Evolutionary conservation across 352 stramenopile species (phyloP).

Genomic region (Globisporangium rhizosaccharum): DNA sequence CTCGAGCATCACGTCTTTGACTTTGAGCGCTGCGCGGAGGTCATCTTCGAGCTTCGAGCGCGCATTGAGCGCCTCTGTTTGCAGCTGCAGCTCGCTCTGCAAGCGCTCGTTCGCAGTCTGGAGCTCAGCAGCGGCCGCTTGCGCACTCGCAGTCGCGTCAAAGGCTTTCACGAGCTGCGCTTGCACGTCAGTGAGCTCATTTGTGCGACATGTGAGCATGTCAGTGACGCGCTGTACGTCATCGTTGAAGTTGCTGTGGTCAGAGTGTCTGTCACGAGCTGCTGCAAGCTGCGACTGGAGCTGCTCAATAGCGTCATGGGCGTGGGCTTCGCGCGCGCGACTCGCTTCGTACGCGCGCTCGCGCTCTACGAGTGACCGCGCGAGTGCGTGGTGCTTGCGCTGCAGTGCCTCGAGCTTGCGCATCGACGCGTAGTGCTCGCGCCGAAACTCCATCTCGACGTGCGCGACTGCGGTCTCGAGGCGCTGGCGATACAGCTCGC

Average conservation of each 20-base stretch:
- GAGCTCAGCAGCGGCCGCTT: constrained; percentile 21
- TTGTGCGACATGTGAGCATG: constrained; percentile 2
- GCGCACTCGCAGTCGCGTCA: constrained; percentile 15
- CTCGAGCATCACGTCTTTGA: constrained; percentile 71
- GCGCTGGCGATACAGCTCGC: constrained; percentile 51
- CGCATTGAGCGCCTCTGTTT: constrained; percentile 15
- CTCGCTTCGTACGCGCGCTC: constrained; percentile 34
- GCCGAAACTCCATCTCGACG: constrained; percentile 70
- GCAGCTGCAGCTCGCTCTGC: constrained; percentile 17
- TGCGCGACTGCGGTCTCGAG: constrained; percentile 49
- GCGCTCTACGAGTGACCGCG: too few relatives aligned
- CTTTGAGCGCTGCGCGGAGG: constrained; percentile 47
- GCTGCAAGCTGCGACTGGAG: constrained; percentile 34
- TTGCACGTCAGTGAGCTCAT: constrained; percentile 23
- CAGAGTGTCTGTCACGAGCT: constrained; percentile 1
- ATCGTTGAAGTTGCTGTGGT: constrained; percentile 30
- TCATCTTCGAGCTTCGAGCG: constrained; percentile 50
- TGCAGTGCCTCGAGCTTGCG: constrained; percentile 43
- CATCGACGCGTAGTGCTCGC: constrained; percentile 37
- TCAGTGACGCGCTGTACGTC: constrained; percentile 24
- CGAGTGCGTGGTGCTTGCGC: constrained; percentile 1
- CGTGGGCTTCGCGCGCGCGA: constrained; percentile 37
- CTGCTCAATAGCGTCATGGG: constrained; percentile 32
- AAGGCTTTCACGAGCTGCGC: constrained; percentile 22
- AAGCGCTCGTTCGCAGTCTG: constrained; percentile 16